A percentile compares a stretch with the other conserved stretches of the same genome.
Evolutionary conservation across 1,284 basidiomycete genomes (phyloP).

Genomic region (Earliella scabrosa): DNA sequence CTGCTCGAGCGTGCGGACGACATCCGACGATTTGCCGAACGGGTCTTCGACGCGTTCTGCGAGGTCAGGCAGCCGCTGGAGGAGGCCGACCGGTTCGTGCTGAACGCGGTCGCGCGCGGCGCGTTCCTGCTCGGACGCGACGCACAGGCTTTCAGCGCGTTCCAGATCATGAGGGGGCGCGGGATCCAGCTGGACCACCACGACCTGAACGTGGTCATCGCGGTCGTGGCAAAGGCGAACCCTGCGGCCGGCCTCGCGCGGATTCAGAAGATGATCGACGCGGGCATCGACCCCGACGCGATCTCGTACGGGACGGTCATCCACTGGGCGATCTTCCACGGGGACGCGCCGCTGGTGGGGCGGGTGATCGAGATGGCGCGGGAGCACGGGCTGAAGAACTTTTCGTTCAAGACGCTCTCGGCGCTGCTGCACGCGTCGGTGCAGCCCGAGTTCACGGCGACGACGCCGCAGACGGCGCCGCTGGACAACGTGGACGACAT

Average conservation of each 20-base stretch:
- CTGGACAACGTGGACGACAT: conserved; percentile 48
- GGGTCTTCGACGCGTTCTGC: conserved; percentile 50
- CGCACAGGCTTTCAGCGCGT: conserved; percentile 48
- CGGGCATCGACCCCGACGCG: conserved; percentile 52
- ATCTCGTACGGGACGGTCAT: conserved; percentile 64
- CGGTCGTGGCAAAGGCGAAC: conserved; percentile 53
- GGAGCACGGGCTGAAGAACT: conserved; percentile 34
- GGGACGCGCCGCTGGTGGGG: conserved; percentile 48
- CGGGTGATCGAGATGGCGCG: conserved; percentile 46
- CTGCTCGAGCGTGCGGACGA: conserved; percentile 32
- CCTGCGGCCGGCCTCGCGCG: conserved; percentile 50
- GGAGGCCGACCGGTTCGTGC: conserved; percentile 49
- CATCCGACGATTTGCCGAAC: conserved; percentile 45
- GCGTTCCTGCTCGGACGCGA: conserved; percentile 60
- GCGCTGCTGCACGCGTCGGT: conserved; percentile 52
- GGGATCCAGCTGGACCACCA: conserved; percentile 59
- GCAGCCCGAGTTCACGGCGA: conserved; percentile 26
- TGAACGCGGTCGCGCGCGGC: conserved; percentile 66
- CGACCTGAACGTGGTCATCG: conserved; percentile 67
- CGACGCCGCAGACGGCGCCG: conserved; percentile 33
- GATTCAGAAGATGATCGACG: conserved; percentile 50
- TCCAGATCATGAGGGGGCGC: conserved; percentile 51
- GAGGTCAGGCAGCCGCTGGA: conserved; percentile 48
- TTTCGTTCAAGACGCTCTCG: conserved; percentile 53
- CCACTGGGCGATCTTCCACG: conserved; percentile 53